Evolutionary conservation across 1,284 basidiomycete species (phyloP), one percentile per base, ranked within the genome.

Genomic region (Marasmius fiardii): DNA sequence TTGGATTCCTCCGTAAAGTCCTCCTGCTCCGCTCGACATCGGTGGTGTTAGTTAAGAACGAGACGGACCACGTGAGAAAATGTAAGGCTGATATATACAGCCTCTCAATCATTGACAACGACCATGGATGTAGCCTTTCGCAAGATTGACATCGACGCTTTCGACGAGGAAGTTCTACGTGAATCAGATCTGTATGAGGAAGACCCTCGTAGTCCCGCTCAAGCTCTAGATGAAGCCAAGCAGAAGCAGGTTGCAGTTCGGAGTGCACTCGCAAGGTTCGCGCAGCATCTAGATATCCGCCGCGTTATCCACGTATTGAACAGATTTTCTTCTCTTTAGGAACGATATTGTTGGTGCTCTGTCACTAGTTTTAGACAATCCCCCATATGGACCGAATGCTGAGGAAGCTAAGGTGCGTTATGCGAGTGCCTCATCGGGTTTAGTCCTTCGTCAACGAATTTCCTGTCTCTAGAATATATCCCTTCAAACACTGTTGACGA

Each of bases 131-230:
- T 75, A 64, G 83, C 84, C 59, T 97, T 94, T 73, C 82, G 95
- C 62, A 95, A 95, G 74, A 95, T 98, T 75, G 90, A 98, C 73
- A 92, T 98, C 65, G 95, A 98, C 75, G 81, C 79, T 51, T 95
- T 86, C 74, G 96, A 98, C 67, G 95, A 98, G 70, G 96, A 98
- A 65, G 83, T 87, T 16, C 75, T 98, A 14, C 81, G 86, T 47
- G 91, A 95, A 58, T 82, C 81, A 31, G 93, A 98, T 65, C 82
- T 98, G 34, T 94, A 90, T 68, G 90, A 93, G 51, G 81, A 91
- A 1, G 95, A 98, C 68, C 88, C 92, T 12, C 81, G 94, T 56
- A 84, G 87, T 52, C 85, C 93, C 0, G 75, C 81, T 0, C 86
- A 91, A 61, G 86, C 90, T 26, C 70, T 92, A 47, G 78, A 77